Evolutionary conservation across 2,329 filamentous ascomycete species (phyloP).

Genomic region (Aurifilum marmelostoma): DNA sequence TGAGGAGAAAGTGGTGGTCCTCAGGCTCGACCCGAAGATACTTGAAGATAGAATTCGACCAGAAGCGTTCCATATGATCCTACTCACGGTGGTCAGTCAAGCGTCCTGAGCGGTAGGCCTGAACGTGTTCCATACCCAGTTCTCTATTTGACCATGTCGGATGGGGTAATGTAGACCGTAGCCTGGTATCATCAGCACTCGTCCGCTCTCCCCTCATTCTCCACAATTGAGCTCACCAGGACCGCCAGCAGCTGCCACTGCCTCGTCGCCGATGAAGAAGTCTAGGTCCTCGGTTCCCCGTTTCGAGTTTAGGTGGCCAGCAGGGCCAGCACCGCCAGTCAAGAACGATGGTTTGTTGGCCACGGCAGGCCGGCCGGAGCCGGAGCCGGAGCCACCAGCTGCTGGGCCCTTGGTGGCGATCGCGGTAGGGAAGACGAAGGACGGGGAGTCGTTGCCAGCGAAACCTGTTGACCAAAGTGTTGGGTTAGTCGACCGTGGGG

Average conservation of each 20-base stretch:
- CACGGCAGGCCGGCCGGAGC: constrained; percentile 82
- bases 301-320: constrained; percentile 85
- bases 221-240: constrained; percentile 61
- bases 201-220: not conserved
- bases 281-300: constrained; percentile 96
- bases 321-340: constrained; percentile 82
- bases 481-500: constrained; percentile 33
- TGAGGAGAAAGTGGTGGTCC: constrained; percentile 97
- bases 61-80: constrained; percentile 99
- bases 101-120: not conserved
- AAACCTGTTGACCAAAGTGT: constrained; percentile 66
- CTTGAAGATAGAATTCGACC: constrained; percentile 99
- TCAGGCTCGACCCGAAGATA: constrained; percentile 97
- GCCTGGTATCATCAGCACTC: constrained; percentile 52
- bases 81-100: constrained; percentile 45
- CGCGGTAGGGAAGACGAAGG: constrained; percentile 98
- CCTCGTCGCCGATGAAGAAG: constrained; percentile 98
- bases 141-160: constrained; percentile 96
- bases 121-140: constrained; percentile 70
- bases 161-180: constrained; percentile 98
- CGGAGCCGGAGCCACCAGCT: constrained; percentile 69
- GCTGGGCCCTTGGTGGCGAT: constrained; percentile 90
- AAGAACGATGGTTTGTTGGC: constrained; percentile 95
- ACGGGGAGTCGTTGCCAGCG: constrained; percentile 97
- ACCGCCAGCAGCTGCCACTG: constrained; percentile 78